Base-by-base conservation (phyloP, 2,329 filamentous ascomycete species). In the Colletotrichum sansevieriae region DNA sequence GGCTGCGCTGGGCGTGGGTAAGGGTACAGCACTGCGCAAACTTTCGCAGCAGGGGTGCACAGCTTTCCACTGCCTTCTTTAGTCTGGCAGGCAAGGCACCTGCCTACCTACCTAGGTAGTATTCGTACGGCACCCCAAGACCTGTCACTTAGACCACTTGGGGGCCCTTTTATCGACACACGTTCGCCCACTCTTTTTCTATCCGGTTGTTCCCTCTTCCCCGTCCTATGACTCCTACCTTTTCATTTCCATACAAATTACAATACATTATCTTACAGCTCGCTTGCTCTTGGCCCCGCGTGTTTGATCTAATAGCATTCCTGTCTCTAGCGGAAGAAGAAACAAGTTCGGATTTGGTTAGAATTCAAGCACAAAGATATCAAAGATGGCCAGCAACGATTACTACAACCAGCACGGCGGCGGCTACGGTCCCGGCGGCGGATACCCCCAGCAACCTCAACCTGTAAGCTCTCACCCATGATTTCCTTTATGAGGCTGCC, bases 381-480 rank as follows among this genome's bases (percentile, higher is more conserved):
- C 29, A 46, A 73, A 44, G 67, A 82, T 82, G 81, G 78, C 81
- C 57, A 79, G 75, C 73, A 76, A 82, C 70, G 80, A 82, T 39
- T 82, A 82, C 76, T 82, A 82, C 74, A 73, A 78, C 68, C 74
- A 76, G 58, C 76, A 76, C 43, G 75, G 74, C 25, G 73, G 72
- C 67, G 76, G 76, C 54, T 68, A 68, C 47, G 61, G 54, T 41
- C 65, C 61, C 22, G 60, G 63, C 54, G 62, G 62, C 54, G 65
- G 70, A 49, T 81, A 81, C 61, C 80, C 80, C 47, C 79, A 81
- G 64, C 77, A 81, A 20, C 81, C 81, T 18, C 81, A 80, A 67
- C 71, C 77, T 41, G 81, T 83, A 78, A 76, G 81, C 72, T 44
- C 43, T 4, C 20, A 13, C 49, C 35, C 20, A 47, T 9, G 15